These are phyloP conservation scores for Hortiboletus flavorubellus DNA, from an alignment of 768 basidiomycete species.

Conservation along the genomic window DNA sequence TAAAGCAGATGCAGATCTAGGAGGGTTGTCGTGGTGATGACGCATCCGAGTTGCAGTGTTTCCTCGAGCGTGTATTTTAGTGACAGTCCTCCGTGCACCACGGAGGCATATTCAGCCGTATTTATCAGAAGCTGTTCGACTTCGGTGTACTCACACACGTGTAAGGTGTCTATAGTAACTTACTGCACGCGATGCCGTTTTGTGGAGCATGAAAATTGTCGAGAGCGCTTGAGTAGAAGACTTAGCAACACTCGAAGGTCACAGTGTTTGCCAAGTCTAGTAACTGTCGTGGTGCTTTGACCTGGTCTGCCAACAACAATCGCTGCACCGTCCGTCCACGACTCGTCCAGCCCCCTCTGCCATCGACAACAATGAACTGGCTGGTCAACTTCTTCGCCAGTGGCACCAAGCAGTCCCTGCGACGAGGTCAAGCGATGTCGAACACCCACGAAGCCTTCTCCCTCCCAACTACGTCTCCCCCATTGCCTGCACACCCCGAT, in stretches of 20 bases:
- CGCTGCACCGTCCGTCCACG: background rate
- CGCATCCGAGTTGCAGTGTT: background rate
- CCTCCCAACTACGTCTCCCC: slow-evolving; percentile 71
- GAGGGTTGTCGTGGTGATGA: slow-evolving; percentile 7
- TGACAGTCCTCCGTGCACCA: background rate
- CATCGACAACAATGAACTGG: slow-evolving; percentile 61
- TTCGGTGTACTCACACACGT: background rate
- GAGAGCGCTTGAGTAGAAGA: background rate
- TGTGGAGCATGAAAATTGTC: slow-evolving; percentile 17
- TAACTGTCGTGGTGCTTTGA: slow-evolving; percentile 4
- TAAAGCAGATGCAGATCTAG: slow-evolving; percentile 45
- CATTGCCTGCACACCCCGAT: slow-evolving; percentile 50
- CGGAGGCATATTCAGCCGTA: slow-evolving; percentile 3
- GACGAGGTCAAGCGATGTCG: slow-evolving; percentile 65
- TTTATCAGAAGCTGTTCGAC: background rate
- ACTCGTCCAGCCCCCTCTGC: slow-evolving; percentile 1
- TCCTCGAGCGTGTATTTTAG: background rate
- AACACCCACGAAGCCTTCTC: slow-evolving; percentile 89
- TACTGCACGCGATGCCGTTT: slow-evolving; percentile 14
- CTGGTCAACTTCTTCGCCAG: slow-evolving; percentile 61
- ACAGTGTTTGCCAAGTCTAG: background rate
- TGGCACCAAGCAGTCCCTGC: slow-evolving; percentile 44
- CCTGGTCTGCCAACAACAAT: background rate
- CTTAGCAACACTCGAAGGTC: background rate
- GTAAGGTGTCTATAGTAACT: slow-evolving; percentile 4